These are phyloP conservation scores for Starmerella sirachaensis DNA, from an alignment of 805 yeast species.

Conservation along the genomic window DNA sequence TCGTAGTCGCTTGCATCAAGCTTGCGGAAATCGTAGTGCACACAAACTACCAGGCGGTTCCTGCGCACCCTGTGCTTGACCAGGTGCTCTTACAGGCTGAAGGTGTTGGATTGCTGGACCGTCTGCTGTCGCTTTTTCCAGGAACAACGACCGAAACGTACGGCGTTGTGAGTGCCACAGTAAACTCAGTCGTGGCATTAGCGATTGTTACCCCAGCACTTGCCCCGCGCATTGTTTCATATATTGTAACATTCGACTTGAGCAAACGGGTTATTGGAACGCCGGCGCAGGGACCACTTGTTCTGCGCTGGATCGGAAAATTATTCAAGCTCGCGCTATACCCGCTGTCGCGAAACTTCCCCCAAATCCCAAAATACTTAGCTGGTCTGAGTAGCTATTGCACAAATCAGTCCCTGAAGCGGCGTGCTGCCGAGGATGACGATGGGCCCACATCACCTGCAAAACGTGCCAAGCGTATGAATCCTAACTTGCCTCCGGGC, in stretches of 20 bases:
- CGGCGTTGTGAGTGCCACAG: slow-evolving; percentile 50
- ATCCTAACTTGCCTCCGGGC: slow-evolving; percentile 19
- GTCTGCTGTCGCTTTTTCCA: slow-evolving; percentile 41
- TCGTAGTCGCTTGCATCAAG: slow-evolving; percentile 59
- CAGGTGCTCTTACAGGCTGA: slow-evolving; percentile 51
- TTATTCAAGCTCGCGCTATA: slow-evolving; percentile 19
- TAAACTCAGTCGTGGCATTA: slow-evolving; percentile 51
- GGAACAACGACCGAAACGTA: slow-evolving; percentile 37
- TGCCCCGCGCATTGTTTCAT: slow-evolving; percentile 42
- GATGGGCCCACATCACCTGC: slow-evolving; percentile 22
- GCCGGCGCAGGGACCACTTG: slow-evolving; percentile 27
- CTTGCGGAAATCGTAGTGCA: slow-evolving; percentile 55
- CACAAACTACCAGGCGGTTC: slow-evolving; percentile 23
- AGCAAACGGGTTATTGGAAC: slow-evolving; percentile 13
- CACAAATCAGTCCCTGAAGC: slow-evolving; percentile 24
- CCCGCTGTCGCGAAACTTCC: slow-evolving; percentile 18
- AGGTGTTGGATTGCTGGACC: slow-evolving; percentile 55
- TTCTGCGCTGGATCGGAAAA: slow-evolving; percentile 19
- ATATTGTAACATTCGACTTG: slow-evolving; percentile 46
- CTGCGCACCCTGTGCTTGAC: slow-evolving; percentile 47
- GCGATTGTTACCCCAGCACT: slow-evolving; percentile 54
- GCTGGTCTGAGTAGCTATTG: slow-evolving; percentile 24
- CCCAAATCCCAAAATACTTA: slow-evolving; percentile 25
- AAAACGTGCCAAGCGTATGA: slow-evolving; percentile 23
- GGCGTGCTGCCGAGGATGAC: slow-evolving; percentile 29